Evolutionary conservation across 768 basidiomycete species (phyloP).

Genomic region (Hemileccinum rubropunctum): DNA sequence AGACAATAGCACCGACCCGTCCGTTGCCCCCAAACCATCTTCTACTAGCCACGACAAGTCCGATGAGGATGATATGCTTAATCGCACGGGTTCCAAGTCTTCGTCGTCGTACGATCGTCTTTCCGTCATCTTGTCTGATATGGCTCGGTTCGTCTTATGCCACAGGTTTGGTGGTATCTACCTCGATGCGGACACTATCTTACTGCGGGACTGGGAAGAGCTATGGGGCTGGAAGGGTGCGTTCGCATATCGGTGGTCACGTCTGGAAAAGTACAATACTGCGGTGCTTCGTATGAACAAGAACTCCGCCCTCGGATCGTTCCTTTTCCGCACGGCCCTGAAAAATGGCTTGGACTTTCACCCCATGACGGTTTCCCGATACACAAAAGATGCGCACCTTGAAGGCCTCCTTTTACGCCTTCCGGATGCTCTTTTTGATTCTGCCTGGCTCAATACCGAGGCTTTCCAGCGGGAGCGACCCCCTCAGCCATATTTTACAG

Average conservation of each 20-base stretch:
- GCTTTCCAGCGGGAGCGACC: conserved; percentile 89
- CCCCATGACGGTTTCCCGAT: conserved; percentile 90
- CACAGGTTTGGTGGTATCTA: conserved; percentile 97
- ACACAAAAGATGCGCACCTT: conserved; percentile 84
- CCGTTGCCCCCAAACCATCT: conserved; percentile 16
- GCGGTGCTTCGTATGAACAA: conserved; percentile 95
- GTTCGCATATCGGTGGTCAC: conserved; percentile 96
- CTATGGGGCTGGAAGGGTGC: conserved; percentile 96
- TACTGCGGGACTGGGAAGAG: conserved; percentile 98
- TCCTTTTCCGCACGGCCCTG: conserved; percentile 91
- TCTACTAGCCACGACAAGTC: conserved; percentile 28
- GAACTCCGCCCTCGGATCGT: conserved; percentile 85
- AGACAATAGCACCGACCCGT: conserved; percentile 23
- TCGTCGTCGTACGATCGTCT: conserved; percentile 85
- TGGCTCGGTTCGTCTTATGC: conserved; percentile 96
- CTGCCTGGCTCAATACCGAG: conserved; percentile 95
- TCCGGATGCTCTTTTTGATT: conserved; percentile 94
- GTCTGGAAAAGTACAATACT: conserved; percentile 91
- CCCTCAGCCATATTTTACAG: conserved; percentile 90
- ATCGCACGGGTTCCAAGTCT: conserved; percentile 88
- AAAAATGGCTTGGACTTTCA: conserved; percentile 96
- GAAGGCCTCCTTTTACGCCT: conserved; percentile 83
- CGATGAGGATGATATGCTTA: conserved; percentile 55
- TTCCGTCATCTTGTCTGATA: conserved; percentile 92
- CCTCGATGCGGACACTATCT: conserved; percentile 93